These are phyloP conservation scores for Nannizzia gypsea DNA, from an alignment of 2,329 filamentous ascomycete species.

Conservation along the genomic window DNA sequence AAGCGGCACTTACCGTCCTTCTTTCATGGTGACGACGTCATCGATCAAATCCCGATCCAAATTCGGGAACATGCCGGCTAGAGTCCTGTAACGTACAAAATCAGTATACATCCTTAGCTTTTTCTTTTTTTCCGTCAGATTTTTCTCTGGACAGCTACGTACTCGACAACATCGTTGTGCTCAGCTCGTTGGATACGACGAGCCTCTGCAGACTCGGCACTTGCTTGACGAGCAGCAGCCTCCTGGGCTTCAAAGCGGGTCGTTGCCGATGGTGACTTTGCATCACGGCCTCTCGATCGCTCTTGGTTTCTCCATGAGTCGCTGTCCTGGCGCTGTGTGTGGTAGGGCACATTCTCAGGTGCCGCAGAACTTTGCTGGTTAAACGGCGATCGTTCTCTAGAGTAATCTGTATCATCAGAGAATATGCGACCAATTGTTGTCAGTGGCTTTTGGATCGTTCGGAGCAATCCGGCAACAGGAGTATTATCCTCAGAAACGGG, in stretches of 20 bases:
- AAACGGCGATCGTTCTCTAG: constrained; percentile 31
- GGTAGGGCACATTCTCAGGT: constrained; percentile 9
- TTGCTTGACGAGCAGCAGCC: constrained; percentile 79
- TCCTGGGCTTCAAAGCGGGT: constrained; percentile 60
- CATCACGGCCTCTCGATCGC: constrained; percentile 18
- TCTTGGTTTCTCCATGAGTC: constrained; percentile 15
- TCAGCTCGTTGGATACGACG: constrained; percentile 70
- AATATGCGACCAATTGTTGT: constrained; percentile 92
- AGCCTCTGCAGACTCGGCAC: constrained; percentile 78
- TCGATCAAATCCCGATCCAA: constrained; percentile 89
- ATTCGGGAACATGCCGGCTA: constrained; percentile 94
- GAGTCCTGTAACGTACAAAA: constrained; percentile 41
- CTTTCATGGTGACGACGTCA: constrained; percentile 90
- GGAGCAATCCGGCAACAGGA: constrained; percentile 71
- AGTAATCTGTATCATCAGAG: constrained; percentile 50
- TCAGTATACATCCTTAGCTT: too few relatives aligned
- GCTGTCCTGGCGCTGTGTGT: constrained; percentile 3
- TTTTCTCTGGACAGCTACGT: constrained; percentile 16
- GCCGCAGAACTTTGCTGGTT: constrained; percentile 18
- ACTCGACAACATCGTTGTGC: constrained; percentile 80
- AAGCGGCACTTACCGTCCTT: constrained; percentile 60
- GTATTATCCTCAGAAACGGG: constrained; percentile 58
- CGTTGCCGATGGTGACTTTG: constrained; percentile 16
- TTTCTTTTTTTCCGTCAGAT: too few relatives aligned
- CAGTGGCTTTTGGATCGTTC: constrained; percentile 82